Evolutionary conservation across 257 asterid species (phyloP).

Genomic region (Ophiorrhiza pumila): DNA sequence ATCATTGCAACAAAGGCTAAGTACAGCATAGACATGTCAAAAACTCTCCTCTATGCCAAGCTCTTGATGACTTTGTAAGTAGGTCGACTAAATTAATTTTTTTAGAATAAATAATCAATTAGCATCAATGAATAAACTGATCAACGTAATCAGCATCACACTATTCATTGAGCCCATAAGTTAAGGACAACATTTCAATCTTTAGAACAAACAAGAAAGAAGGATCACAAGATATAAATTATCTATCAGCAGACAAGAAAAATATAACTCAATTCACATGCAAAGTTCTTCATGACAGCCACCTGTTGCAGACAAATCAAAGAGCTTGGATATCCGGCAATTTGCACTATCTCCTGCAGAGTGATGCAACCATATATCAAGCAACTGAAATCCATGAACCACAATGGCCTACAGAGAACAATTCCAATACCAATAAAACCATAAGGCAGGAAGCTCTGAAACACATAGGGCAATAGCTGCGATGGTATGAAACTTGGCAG

Average conservation of each 20-base stretch:
- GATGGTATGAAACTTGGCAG: not conserved
- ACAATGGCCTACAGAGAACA: constrained; percentile 69
- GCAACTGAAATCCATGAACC: constrained; percentile 93
- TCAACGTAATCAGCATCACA: not conserved
- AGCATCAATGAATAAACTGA: not conserved
- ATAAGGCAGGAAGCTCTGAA: not conserved
- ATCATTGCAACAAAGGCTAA: not conserved
- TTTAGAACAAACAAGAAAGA: not conserved
- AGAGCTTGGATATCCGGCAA: constrained; percentile 61
- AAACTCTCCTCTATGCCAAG: not conserved
- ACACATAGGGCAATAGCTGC: not conserved
- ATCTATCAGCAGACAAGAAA: too few species aligned
- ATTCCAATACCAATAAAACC: constrained; percentile 19
- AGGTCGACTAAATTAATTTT: too few species aligned
- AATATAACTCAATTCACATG: not conserved
- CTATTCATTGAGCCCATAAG: not conserved
- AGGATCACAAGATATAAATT: not conserved
- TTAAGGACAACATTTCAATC: not conserved
- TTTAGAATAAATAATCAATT: not conserved
- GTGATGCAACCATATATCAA: constrained; percentile 82
- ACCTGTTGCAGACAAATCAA: constrained; percentile 79
- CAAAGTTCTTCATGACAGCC: constrained; percentile 7
- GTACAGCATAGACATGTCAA: not conserved
- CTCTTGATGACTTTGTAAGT: not conserved
- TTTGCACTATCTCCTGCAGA: constrained; percentile 56